Percentiles rank a stretch among this genome's conserved stretches.
phyloP scores from a whole-genome alignment of 2,329 filamentous ascomycete species.

The Cytospora mali region DNA sequence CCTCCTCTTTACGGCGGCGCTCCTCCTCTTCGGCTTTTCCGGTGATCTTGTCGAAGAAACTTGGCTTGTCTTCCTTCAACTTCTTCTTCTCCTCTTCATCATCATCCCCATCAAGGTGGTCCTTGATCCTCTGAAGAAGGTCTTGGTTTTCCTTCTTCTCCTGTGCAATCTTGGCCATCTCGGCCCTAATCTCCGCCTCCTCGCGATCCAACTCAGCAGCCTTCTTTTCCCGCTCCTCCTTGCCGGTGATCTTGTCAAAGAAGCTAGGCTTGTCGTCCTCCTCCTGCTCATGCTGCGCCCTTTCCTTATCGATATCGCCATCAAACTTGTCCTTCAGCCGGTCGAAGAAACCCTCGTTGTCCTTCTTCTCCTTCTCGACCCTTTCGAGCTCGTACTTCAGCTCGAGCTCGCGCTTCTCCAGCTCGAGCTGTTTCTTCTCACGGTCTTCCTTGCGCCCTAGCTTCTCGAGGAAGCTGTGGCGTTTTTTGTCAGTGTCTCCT shows the following conservation, averaged over 20 bases:
- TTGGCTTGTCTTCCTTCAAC: slow-evolving; percentile 9
- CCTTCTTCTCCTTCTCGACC: slow-evolving; percentile 15
- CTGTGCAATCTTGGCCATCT: slow-evolving; percentile 14
- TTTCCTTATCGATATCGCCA: slow-evolving; percentile 18
- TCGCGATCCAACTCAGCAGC: slow-evolving; percentile 15
- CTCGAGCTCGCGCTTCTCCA: slow-evolving; percentile 20
- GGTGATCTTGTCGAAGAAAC: slow-evolving; percentile 22
- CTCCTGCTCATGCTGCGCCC: background rate
- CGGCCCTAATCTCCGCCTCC: slow-evolving; percentile 20
- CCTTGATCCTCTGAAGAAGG: slow-evolving; percentile 22
- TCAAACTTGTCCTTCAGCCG: slow-evolving; percentile 16
- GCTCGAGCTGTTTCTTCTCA: slow-evolving; percentile 11
- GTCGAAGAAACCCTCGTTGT: slow-evolving; percentile 19
- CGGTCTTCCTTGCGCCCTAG: slow-evolving; percentile 4
- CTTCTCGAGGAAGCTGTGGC: slow-evolving; percentile 12
- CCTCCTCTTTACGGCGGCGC: slow-evolving; percentile 21
- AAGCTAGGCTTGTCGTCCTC: slow-evolving; percentile 10
- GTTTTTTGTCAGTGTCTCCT: slow-evolving; percentile 4
- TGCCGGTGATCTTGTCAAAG: slow-evolving; percentile 25
- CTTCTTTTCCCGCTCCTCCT: slow-evolving; percentile 22
- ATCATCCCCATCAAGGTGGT: slow-evolving; percentile 5
- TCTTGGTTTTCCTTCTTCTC: slow-evolving; percentile 27
- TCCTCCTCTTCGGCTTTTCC: slow-evolving; percentile 26
- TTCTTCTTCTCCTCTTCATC: slow-evolving; percentile 6
- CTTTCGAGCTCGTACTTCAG: slow-evolving; percentile 15